phyloP scores from a whole-genome alignment of 345 rosid genomes.

The Eucalyptus camaldulensis region DNA sequence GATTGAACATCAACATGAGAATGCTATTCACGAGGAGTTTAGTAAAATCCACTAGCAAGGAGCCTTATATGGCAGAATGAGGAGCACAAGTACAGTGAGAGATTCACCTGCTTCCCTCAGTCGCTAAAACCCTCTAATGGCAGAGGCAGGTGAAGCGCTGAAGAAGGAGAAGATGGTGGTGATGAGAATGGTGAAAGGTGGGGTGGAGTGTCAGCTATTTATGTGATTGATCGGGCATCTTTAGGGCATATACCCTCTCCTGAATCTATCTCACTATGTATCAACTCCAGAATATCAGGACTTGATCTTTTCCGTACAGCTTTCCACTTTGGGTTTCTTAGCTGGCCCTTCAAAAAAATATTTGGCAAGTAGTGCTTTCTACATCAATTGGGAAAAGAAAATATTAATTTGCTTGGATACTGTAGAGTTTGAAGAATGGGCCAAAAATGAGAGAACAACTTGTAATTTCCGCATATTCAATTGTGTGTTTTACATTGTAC shows the following conservation, averaged over 20 bases:
- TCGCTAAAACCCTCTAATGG: neutral
- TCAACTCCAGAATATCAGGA: neutral
- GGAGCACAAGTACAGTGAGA: neutral
- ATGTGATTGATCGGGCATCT: neutral
- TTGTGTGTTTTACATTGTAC: too few relatives aligned
- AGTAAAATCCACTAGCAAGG: neutral
- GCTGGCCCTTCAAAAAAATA: neutral
- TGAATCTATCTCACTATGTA: neutral
- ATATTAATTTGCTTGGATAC: too few relatives aligned
- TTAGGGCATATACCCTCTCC: neutral
- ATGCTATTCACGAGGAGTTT: neutral
- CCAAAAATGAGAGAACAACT: too few relatives aligned
- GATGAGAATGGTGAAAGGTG: neutral
- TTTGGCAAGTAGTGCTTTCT: neutral
- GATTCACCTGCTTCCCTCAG: neutral
- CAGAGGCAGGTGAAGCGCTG: neutral
- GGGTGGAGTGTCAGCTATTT: neutral
- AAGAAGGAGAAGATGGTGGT: neutral
- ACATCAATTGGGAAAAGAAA: neutral
- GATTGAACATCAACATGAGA: neutral
- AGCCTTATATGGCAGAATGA: neutral
- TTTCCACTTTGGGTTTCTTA: neutral
- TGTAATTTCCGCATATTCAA: too few relatives aligned
- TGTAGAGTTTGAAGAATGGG: too few relatives aligned
- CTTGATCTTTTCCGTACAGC: neutral